A percentile compares a stretch with the other conserved stretches of the same genome.
Conservation (phyloP, 257 asterid genomes). For the Catharanthus roseus region DNA sequence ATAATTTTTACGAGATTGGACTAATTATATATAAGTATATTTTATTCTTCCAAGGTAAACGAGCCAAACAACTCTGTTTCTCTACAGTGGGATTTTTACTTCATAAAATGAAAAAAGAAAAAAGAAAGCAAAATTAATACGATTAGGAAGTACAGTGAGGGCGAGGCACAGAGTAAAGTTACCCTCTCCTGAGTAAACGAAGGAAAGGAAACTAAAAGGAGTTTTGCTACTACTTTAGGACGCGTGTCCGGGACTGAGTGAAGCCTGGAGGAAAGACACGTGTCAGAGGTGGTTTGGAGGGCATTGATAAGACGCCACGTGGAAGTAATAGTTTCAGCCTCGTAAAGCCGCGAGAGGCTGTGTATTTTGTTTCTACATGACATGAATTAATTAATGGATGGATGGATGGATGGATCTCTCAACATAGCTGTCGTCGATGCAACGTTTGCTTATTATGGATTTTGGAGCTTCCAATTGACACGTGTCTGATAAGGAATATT, state of each 20-base stretch:
- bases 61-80: too few relatives aligned
- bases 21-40: too few relatives aligned
- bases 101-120: too few relatives aligned
- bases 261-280: constrained; percentile 13
- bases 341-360: constrained; percentile 24
- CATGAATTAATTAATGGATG: constrained; percentile 1
- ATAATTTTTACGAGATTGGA: too few relatives aligned
- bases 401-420: too few relatives aligned
- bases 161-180: constrained; percentile 2
- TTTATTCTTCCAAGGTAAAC: too few relatives aligned
- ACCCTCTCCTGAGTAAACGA: neutral
- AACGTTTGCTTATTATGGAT: neutral
- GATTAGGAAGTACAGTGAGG: neutral
- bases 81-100: too few relatives aligned
- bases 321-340: constrained; percentile 26
- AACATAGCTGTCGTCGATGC: constrained; percentile 24
- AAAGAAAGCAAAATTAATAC: neutral
- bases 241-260: constrained; percentile 17
- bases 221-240: neutral
- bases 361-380: constrained; percentile 1
- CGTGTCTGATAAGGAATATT: constrained; percentile 18
- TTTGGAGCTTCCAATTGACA: constrained; percentile 9
- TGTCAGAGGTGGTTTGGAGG: constrained; percentile 1
- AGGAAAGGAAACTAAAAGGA: neutral
- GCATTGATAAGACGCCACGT: constrained; percentile 19